Percentiles rank a stretch among this genome's conserved stretches.
Conservation (phyloP, 306 rosid species). For the Cucumis hystrix region DNA sequence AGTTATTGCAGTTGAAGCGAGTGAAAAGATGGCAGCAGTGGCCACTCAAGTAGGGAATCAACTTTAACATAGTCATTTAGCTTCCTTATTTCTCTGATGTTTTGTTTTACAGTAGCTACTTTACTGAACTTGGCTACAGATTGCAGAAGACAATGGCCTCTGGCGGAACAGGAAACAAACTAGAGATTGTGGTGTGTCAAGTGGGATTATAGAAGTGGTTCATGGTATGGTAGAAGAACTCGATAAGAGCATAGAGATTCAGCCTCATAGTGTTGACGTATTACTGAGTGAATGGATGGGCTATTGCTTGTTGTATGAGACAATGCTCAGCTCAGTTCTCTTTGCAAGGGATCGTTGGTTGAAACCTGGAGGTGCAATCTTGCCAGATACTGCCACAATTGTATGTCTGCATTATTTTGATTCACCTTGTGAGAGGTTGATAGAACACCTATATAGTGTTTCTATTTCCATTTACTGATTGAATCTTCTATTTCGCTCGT, state of each 20-base stretch:
- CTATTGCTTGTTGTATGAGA: constrained; percentile 80
- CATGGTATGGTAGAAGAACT: constrained; percentile 74
- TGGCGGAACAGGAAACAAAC: constrained; percentile 21
- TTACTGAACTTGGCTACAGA: constrained; percentile 25
- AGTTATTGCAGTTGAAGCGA: constrained; percentile 90
- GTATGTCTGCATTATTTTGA: constrained; percentile 30
- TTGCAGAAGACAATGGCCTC: constrained; percentile 63
- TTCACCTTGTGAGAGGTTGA: not conserved
- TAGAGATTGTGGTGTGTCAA: constrained; percentile 18
- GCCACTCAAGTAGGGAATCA: constrained; percentile 50
- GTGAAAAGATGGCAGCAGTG: constrained; percentile 88
- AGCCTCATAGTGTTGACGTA: constrained; percentile 76
- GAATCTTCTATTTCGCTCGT: too few relatives aligned
- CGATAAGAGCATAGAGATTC: constrained; percentile 41
- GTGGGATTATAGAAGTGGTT: constrained; percentile 64
- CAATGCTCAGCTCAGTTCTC: constrained; percentile 90
- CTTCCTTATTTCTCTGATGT: not conserved
- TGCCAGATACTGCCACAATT: constrained; percentile 87
- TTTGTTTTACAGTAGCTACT: not conserved
- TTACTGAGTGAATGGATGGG: constrained; percentile 98
- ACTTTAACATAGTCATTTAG: not conserved
- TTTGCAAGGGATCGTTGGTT: constrained; percentile 84
- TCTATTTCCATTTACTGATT: too few relatives aligned
- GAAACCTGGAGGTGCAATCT: constrained; percentile 92
- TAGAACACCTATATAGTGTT: too few relatives aligned